Percentiles rank a stretch among this genome's conserved stretches.
Evolutionary conservation across 2,329 filamentous ascomycete species (phyloP).

Genomic region (Talaromyces sp.): DNA sequence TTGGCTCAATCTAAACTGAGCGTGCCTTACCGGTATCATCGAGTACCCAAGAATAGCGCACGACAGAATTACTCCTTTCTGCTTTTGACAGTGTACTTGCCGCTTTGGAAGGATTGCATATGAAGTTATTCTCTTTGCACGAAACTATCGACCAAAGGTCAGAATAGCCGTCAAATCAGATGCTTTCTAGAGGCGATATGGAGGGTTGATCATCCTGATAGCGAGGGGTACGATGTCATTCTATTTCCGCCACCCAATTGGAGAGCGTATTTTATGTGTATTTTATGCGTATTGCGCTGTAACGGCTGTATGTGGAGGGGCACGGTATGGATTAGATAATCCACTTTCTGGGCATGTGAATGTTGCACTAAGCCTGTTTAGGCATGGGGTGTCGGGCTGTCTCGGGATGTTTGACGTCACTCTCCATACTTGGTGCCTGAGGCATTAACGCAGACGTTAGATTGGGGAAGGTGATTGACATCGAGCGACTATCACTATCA

Average conservation of each 20-base stretch:
- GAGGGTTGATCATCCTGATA: not conserved
- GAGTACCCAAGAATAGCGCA: not conserved
- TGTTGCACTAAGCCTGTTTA: not conserved
- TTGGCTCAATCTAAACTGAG: not conserved
- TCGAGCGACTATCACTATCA: not conserved
- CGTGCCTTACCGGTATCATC: not conserved
- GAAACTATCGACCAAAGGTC: not conserved
- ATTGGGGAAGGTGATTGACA: not conserved
- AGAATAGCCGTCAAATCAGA: not conserved
- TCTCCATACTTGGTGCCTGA: not conserved
- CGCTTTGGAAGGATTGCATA: slow-evolving; percentile 1
- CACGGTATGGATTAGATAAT: not conserved
- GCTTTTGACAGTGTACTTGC: not conserved
- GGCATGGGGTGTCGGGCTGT: not conserved
- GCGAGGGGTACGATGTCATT: not conserved
- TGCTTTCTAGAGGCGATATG: not conserved
- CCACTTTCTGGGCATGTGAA: not conserved
- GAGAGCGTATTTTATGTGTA: not conserved
- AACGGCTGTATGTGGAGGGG: not conserved
- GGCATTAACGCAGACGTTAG: not conserved
- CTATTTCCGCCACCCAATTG: slow-evolving; percentile 1
- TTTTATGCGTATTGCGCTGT: not conserved
- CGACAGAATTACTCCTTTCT: not conserved
- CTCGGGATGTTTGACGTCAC: slow-evolving; percentile 4
- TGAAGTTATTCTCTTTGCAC: not conserved